These are phyloP conservation scores for Suillus paluster DNA, from an alignment of 768 basidiomycete species.

Conservation along the genomic window DNA sequence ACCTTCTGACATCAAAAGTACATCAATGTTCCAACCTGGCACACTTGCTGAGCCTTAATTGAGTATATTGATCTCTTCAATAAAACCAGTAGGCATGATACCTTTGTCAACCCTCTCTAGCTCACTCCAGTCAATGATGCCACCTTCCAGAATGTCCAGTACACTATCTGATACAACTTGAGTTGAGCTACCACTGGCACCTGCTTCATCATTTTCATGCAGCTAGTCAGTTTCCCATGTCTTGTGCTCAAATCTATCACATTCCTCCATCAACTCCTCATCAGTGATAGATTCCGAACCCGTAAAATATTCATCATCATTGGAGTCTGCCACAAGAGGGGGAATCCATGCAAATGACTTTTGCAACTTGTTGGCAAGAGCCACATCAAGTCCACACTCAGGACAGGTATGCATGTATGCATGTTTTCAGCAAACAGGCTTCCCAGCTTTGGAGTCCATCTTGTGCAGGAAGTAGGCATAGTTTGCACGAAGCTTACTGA, in stretches of 20 bases:
- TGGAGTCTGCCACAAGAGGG: slow-evolving; percentile 3
- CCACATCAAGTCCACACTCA: too few relatives aligned
- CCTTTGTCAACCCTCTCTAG: background rate
- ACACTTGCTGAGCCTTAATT: background rate
- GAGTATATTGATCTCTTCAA: background rate
- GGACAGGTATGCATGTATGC: background rate
- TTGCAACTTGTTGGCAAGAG: background rate
- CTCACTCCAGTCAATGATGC: background rate
- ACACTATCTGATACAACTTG: background rate
- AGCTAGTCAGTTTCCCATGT: background rate
- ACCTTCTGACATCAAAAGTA: background rate
- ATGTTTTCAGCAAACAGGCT: background rate
- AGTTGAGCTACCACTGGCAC: background rate
- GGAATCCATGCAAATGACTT: slow-evolving; percentile 9
- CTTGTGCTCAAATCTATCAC: slow-evolving; percentile 1
- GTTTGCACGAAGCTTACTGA: background rate
- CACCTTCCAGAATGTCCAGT: background rate
- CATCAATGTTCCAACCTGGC: background rate
- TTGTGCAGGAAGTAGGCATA: background rate
- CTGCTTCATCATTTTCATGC: too few relatives aligned
- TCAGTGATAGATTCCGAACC: slow-evolving; percentile 8
- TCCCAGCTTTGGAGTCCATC: background rate
- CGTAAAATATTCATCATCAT: slow-evolving; percentile 1
- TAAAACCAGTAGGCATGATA: background rate
- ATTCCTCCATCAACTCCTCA: slow-evolving; percentile 8